A percentile compares a stretch with the other conserved stretches of the same genome.
Conservation (phyloP, 2,329 filamentous ascomycete species). For the Colletotrichum sublineola region DNA sequence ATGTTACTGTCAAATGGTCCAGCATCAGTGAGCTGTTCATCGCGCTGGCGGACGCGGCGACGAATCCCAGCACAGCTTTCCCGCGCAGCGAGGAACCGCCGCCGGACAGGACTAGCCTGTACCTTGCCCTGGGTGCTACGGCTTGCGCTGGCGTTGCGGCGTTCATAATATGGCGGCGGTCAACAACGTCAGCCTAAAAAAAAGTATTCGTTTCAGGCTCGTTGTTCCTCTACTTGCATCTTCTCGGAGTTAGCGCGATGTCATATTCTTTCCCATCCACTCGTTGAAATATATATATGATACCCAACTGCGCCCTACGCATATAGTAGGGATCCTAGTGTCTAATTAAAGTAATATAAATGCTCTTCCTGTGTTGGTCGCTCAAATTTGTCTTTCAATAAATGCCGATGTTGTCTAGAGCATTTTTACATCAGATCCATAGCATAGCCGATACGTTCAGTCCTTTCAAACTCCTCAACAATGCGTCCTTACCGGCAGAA, state of each 20-base stretch:
- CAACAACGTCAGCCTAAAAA: constrained; percentile 60
- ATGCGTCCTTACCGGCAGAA: neutral
- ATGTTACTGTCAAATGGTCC: constrained; percentile 95
- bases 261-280: constrained; percentile 20
- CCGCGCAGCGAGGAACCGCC: constrained; percentile 90
- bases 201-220: neutral
- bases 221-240: constrained; percentile 23
- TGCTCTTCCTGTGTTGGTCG: neutral
- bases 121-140: constrained; percentile 84
- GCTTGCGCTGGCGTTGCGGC: constrained; percentile 74
- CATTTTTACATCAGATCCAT: too few relatives aligned
- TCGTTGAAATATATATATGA: constrained; percentile 36
- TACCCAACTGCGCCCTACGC: constrained; percentile 42
- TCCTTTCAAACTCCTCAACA: neutral
- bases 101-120: constrained; percentile 85
- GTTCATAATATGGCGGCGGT: constrained; percentile 74
- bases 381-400: neutral
- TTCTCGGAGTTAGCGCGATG: constrained; percentile 36
- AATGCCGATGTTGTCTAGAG: too few relatives aligned
- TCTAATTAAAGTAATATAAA: constrained; percentile 32
- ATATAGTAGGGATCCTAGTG: constrained; percentile 28
- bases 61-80: constrained; percentile 88
- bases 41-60: constrained; percentile 89
- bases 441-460: neutral
- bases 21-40: constrained; percentile 96